Base-by-base conservation (phyloP, 176 grass and related monocot genomes). In the Sorghum bicolor region DNA sequence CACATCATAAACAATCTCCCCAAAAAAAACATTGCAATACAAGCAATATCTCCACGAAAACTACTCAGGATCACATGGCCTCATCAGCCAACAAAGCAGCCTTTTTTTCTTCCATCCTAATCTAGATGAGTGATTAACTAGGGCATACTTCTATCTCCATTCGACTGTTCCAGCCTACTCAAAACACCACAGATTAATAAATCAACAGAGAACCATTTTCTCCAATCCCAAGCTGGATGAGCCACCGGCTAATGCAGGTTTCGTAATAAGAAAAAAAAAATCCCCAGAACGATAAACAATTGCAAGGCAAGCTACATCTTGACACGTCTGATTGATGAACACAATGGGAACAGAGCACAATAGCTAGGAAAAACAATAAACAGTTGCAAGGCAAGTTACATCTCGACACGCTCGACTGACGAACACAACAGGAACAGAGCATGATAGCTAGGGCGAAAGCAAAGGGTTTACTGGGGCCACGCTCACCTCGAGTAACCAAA, bases 401-500 rank as follows among this genome's bases (percentile, higher is more conserved):
- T 74, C 41, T 31, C 24, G 14, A 8, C 24, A 30, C 25, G 6
- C 13, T 28, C 7, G 3, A 43, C 19, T 47, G 24, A 58, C 7
- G 26, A 72, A 30, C 7, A 66, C 67, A 14, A 37, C 22, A 2
- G 16, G 33, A 67, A 43, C 41, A 53, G 13, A 36, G 30, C 69
- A 71, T 9, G 19, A 50, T 1, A 70, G 4, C 19, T 58, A 52
- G n/a, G 67, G 33, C n/a, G 4, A 70, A 71, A 73, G 8, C 36
- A 32, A 29, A 34, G 26, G 26, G 29, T 76, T 81, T 40, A 48
- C 30, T n/a, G 58, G 53, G 15, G 15, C 16, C 29, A 25, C 20
- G 19, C 78, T 88, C 70, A 92, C 92, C 79, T 87, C 77, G 13
- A 94, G 74, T 44, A 94, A 50, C 6, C n/a, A 1, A 15, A 92